Conservation (phyloP, 2,329 filamentous ascomycete genomes). For the Penicillium brasilianum region DNA sequence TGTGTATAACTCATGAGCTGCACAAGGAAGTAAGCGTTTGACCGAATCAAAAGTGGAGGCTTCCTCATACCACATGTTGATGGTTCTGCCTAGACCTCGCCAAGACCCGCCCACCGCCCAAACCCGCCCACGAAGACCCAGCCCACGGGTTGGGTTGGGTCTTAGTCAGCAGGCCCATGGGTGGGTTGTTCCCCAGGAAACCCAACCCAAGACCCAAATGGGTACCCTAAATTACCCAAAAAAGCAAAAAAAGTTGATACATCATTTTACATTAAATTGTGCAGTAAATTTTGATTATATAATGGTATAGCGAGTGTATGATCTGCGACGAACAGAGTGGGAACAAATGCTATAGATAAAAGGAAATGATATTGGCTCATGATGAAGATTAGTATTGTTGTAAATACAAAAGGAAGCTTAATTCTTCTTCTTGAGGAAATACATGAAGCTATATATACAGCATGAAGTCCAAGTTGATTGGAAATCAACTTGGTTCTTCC, state of each 20-base stretch:
- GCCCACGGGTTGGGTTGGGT: not conserved
- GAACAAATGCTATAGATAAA: not conserved
- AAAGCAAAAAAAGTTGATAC: conserved; percentile 14
- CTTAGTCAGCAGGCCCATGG: not conserved
- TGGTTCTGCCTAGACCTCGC: not conserved
- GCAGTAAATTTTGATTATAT: conserved; percentile 14
- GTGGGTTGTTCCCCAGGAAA: not conserved
- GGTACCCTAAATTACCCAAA: not conserved
- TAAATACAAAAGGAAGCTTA: no score
- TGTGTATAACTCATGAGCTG: no score
- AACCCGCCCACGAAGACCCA: not conserved
- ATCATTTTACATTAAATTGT: conserved; percentile 14
- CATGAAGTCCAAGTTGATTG: no score
- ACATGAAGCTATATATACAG: no score
- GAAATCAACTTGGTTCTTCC: no score
- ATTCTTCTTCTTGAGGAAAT: no score
- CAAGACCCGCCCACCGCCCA: not conserved
- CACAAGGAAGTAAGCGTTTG: no score
- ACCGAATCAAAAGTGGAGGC: no score
- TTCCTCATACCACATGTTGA: no score
- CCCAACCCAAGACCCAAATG: not conserved
- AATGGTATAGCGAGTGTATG: not conserved
- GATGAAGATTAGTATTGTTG: not conserved
- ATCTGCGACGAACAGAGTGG: not conserved
- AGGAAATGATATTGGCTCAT: not conserved